These are phyloP conservation scores for Emergomyces orientalis DNA, from an alignment of 2,329 filamentous ascomycete genomes.

Conservation along the genomic window DNA sequence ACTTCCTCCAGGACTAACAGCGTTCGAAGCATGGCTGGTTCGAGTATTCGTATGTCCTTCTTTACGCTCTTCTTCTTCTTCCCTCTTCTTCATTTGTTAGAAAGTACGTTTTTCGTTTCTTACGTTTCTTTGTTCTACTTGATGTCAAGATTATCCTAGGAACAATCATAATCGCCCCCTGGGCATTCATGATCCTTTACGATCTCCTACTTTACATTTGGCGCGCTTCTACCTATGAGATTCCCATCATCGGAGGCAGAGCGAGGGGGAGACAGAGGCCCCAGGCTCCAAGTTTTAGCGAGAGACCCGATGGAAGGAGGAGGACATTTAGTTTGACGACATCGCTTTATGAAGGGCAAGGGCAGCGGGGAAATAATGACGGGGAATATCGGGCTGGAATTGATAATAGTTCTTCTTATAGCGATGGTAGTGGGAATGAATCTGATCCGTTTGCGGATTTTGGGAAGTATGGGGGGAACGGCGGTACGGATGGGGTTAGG, in stretches of 20 bases:
- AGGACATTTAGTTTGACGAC: slow-evolving; percentile 24
- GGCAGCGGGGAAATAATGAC: not conserved
- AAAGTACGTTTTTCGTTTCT: not conserved
- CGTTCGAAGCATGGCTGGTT: slow-evolving; percentile 53
- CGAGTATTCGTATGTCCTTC: slow-evolving; percentile 49
- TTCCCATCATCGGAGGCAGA: slow-evolving; percentile 52
- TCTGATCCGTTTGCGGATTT: not conserved
- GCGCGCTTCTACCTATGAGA: slow-evolving; percentile 49
- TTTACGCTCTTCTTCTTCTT: slow-evolving; percentile 5
- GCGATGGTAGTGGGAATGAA: not conserved
- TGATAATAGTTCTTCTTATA: not conserved
- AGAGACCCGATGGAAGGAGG: slow-evolving; percentile 42
- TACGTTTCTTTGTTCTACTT: not conserved
- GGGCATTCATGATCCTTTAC: slow-evolving; percentile 53
- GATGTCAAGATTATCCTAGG: slow-evolving; percentile 50
- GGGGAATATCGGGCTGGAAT: not conserved
- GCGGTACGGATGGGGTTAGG: not conserved
- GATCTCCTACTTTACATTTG: slow-evolving; percentile 54
- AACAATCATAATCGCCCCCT: slow-evolving; percentile 52
- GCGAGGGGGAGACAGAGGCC: slow-evolving; percentile 52
- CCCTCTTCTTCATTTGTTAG: not conserved
- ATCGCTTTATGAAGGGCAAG: slow-evolving; percentile 11
- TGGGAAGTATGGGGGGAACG: not conserved
- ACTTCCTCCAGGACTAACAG: slow-evolving; percentile 48
- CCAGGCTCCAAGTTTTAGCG: slow-evolving; percentile 52